Conservation (phyloP, 345 rosid genomes). For the Gossypium bickii region DNA sequence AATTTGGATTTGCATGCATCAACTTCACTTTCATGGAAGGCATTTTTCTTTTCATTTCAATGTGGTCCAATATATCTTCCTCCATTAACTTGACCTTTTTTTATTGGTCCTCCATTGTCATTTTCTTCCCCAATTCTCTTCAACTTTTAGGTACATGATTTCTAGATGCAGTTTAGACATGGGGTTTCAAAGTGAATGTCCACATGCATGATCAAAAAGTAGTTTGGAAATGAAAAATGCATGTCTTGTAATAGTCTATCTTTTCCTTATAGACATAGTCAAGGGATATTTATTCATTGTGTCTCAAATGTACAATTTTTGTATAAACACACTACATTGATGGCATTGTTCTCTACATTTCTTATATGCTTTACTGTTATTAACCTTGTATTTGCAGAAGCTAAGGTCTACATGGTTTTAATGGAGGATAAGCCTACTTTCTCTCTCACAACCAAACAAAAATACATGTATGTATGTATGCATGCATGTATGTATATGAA, state of each 20-base stretch:
- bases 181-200: not conserved
- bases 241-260: not conserved
- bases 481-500: no score
- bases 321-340: not conserved
- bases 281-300: not conserved
- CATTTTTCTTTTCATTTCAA: not conserved
- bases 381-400: constrained; percentile 11
- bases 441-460: constrained; percentile 22
- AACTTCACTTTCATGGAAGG: not conserved
- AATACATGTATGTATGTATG: not conserved
- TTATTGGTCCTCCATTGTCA: not conserved
- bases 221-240: constrained; percentile 11
- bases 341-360: constrained; percentile 20
- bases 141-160: not conserved
- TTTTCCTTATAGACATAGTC: not conserved
- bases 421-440: constrained; percentile 32
- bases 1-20: not conserved
- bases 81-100: not conserved
- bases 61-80: not conserved
- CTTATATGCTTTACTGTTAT: constrained; percentile 7
- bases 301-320: not conserved
- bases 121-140: not conserved
- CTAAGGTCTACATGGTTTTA: constrained; percentile 35
- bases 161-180: not conserved
- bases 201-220: constrained; percentile 4